Evolutionary conservation across 768 basidiomycete species (phyloP).

Genomic region (Pholiota microspora): DNA sequence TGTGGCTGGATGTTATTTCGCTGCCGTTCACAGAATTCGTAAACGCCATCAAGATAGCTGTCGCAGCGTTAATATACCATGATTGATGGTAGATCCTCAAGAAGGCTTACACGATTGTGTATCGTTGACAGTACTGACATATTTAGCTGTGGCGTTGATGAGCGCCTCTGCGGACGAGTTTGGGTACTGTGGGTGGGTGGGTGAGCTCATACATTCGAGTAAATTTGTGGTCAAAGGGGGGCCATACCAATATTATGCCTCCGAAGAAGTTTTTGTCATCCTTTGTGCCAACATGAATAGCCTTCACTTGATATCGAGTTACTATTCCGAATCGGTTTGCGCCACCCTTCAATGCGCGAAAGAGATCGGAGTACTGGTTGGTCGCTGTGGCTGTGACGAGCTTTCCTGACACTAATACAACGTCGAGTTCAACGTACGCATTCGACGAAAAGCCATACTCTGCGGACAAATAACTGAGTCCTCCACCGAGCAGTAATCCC

Average conservation of each 20-base stretch:
- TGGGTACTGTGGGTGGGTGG: slow-evolving; percentile 25
- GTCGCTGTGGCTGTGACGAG: slow-evolving; percentile 39
- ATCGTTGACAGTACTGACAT: slow-evolving; percentile 33
- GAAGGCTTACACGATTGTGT: slow-evolving; percentile 34
- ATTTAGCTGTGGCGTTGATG: slow-evolving; percentile 34
- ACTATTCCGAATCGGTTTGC: slow-evolving; percentile 45
- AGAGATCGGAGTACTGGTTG: slow-evolving; percentile 40
- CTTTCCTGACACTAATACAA: slow-evolving; percentile 39
- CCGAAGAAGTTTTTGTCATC: slow-evolving; percentile 38
- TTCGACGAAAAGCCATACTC: slow-evolving; percentile 41
- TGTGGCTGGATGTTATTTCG: slow-evolving; percentile 22
- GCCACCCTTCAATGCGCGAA: slow-evolving; percentile 45
- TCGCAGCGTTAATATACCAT: slow-evolving; percentile 2
- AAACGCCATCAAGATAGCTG: slow-evolving; percentile 27
- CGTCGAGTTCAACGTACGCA: slow-evolving; percentile 34
- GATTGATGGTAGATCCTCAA: not conserved
- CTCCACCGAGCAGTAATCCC: slow-evolving; percentile 43
- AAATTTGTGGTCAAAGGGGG: slow-evolving; percentile 14
- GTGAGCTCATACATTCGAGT: not conserved
- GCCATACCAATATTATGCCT: slow-evolving; percentile 33
- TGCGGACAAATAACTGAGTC: slow-evolving; percentile 37
- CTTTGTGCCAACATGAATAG: slow-evolving; percentile 36
- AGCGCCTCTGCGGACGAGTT: slow-evolving; percentile 37
- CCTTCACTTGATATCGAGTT: slow-evolving; percentile 38
- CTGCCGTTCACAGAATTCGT: slow-evolving; percentile 21